Base-by-base conservation (phyloP, 495 filamentous ascomycete species). In the Hypoxylon intermedium region DNA sequence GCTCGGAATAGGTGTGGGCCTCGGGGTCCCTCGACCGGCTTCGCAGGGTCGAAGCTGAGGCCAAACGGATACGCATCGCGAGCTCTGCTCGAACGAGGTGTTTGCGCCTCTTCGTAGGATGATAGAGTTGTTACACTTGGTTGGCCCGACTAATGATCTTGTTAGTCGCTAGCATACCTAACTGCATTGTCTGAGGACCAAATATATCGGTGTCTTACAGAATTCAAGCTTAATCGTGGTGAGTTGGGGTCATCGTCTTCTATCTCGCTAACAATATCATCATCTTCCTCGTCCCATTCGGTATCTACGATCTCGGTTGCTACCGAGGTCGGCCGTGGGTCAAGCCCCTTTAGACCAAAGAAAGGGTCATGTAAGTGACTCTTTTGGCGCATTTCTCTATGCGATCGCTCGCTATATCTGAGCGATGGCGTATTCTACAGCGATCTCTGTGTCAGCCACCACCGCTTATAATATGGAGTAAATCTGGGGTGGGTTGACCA, bases 1-100 rank as follows among this genome's bases (percentile, higher is more conserved):
- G 76, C 78, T 52, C 90, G 83, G 75, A 97, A 97, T n/a, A 97
- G 79, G 76, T 96, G 93, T 2, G 92, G 93, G 3, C 93, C 92
- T 58, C 78, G 80, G 5, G 92, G 92, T 18, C 92, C 92, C 66
- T 91, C 83, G 1, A 92, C 87, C 30, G 85, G 77, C 67, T 85
- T 88, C 48, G n/a, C n/a, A n/a, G n/a, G n/a, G n/a, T 76, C 64
- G 3, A 64, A 63, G 51, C 70, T 63, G 5, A 70, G 65, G 26
- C 67, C 67, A 33, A 74, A 75, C 2, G 65, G 56, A 41, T 72
- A 75, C 30, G 54, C 62, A 18, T 53, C 65, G 47, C 71, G 69
- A 66, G 71, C 72, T 38, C 68, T 69, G 51, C 76, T 77, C 30
- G 84, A 86, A 40, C 78, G 77, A 19, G 89, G 89, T 16, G 90